These are phyloP conservation scores for Pseudogymnoascus sp. DNA, from an alignment of 2,329 filamentous ascomycete genomes.

Conservation along the genomic window DNA sequence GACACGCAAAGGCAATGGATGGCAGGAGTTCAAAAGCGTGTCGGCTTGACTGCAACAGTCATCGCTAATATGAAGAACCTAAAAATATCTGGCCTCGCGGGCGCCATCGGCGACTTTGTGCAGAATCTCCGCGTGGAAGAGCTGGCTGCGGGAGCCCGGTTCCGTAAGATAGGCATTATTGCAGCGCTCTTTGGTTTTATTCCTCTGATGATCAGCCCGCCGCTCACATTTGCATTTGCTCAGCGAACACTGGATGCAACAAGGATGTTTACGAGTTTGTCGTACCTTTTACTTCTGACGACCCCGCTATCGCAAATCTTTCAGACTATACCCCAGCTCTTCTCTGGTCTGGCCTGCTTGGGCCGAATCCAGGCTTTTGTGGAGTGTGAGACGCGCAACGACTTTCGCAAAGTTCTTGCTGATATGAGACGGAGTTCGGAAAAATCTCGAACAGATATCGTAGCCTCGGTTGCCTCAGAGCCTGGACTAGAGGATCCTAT, in stretches of 20 bases:
- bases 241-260: slow-evolving; percentile 14
- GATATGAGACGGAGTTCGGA: slow-evolving; percentile 10
- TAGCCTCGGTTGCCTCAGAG: not conserved
- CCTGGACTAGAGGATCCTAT: slow-evolving; percentile 7
- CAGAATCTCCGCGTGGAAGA: slow-evolving; percentile 32
- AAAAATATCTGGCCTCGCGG: slow-evolving; percentile 33
- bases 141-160: slow-evolving; percentile 23
- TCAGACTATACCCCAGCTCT: slow-evolving; percentile 17
- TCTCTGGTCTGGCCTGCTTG: slow-evolving; percentile 20
- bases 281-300: slow-evolving; percentile 20
- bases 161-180: slow-evolving; percentile 1
- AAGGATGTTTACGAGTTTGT: slow-evolving; percentile 17
- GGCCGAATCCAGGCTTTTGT: slow-evolving; percentile 23
- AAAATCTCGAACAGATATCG: not conserved
- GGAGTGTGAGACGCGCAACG: slow-evolving; percentile 18
- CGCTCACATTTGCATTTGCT: slow-evolving; percentile 18
- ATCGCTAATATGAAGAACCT: slow-evolving; percentile 34
- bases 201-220: slow-evolving; percentile 15
- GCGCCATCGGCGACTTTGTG: slow-evolving; percentile 26
- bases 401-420: slow-evolving; percentile 14
- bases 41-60: slow-evolving; percentile 18
- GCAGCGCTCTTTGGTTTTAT: slow-evolving; percentile 15
- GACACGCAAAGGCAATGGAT: slow-evolving; percentile 27
- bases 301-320: slow-evolving; percentile 18
- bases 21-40: slow-evolving; percentile 14